Evolutionary conservation across 2,329 filamentous ascomycete genomes (phyloP).

Genomic region (Aspergillus piperis): DNA sequence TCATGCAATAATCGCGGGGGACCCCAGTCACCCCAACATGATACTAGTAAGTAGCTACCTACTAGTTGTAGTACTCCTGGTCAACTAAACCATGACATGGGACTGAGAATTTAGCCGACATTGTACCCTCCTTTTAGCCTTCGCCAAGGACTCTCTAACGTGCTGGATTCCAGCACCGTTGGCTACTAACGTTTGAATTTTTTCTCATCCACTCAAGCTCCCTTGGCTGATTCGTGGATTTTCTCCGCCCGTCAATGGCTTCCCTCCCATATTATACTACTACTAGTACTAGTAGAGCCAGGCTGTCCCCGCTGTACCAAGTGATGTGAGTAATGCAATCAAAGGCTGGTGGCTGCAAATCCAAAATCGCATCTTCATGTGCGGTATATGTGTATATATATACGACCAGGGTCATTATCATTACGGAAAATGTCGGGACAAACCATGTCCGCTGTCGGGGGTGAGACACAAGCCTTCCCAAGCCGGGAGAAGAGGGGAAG

Average conservation of each 20-base stretch:
- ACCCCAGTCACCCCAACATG: not conserved
- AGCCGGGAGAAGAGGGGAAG: not conserved
- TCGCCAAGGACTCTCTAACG: not conserved
- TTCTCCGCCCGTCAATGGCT: not conserved
- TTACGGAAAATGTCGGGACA: not conserved
- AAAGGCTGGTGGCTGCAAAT: not conserved
- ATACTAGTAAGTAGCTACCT: no score
- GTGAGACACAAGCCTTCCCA: not conserved
- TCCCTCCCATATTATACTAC: not conserved
- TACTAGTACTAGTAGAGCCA: not conserved
- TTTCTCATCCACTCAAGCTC: not conserved
- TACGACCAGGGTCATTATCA: slow-evolving; percentile 3
- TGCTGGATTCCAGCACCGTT: not conserved
- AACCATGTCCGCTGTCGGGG: not conserved
- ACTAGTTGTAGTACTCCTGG: no score
- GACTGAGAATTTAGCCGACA: not conserved
- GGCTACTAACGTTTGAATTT: not conserved
- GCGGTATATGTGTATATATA: not conserved
- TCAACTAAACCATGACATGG: not conserved
- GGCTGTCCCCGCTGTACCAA: not conserved
- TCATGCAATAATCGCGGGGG: not conserved
- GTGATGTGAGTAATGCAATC: not conserved
- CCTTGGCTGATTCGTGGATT: slow-evolving; percentile 6
- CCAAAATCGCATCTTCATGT: not conserved
- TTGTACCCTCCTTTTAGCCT: not conserved